Base-by-base conservation (phyloP, 768 basidiomycete genomes). In the Clathrus columnatus region DNA sequence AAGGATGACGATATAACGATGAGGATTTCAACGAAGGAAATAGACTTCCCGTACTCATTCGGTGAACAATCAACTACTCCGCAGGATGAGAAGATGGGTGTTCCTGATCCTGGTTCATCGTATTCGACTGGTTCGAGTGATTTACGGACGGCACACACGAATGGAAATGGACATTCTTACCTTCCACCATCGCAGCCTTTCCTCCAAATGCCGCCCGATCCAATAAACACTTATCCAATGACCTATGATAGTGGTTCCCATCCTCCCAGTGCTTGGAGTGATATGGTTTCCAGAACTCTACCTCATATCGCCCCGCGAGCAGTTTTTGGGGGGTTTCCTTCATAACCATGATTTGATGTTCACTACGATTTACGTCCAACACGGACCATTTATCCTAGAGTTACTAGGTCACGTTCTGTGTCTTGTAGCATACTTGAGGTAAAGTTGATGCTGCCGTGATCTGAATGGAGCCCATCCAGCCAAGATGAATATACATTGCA, bases 1-100 rank as follows among this genome's bases (percentile, higher is more conserved):
- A 29, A 14, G 51, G 51, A 53, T 23, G 51, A 50, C 24, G 49
- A 53, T 43, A 45, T 53, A 28, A 44, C 2, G 8, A 50, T 50
- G 24, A 26, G 24, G 16, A 23, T 48, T 26, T 55, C 54, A 21
- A 29, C 54, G 23, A 27, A 44, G 4, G 54, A 55, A 11, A 46
- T 42, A 10, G 21, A 32, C 24, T 48, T 47, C 21, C 54, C 54
- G 27, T 55, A 36, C 17, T 20, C n/a, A 7, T 48, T 55, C 43
- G 54, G 54, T 5, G 54, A 55, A 7, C 48, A 23, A 7, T 23
- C 46, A 14, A 14, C 21, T 16, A 23, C 46, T 23, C 21, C 46
- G 7, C 21, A 10, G 16, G 17, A 23, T 28, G 46, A 23, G 3
- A 28, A 47, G n/a, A 20, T 26, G 21, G 11, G 2, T 47, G 18